Conservation (phyloP, 495 filamentous ascomycete genomes). For the Pyrenula massariospora region DNA sequence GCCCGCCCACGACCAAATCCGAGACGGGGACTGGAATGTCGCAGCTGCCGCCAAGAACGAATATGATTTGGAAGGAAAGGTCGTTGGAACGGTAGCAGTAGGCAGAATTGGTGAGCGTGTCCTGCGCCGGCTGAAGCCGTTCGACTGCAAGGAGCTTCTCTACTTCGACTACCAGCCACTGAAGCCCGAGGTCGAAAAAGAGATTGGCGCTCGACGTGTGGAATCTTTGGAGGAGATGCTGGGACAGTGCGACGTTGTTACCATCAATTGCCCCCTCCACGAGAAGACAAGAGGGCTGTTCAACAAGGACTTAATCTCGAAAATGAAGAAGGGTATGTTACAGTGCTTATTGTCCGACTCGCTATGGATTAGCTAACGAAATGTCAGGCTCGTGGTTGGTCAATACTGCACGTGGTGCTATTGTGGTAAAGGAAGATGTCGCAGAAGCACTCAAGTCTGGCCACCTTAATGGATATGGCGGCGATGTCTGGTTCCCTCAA, state of each 20-base stretch:
- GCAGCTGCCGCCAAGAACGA: slow-evolving; percentile 94
- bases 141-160: slow-evolving; percentile 98
- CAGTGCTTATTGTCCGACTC: neutral
- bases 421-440: slow-evolving; percentile 98
- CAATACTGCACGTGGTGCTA: slow-evolving; percentile 97
- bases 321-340: slow-evolving; percentile 88
- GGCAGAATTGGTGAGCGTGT: slow-evolving; percentile 98
- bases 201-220: slow-evolving; percentile 91
- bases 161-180: slow-evolving; percentile 99
- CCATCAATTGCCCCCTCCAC: slow-evolving; percentile 98
- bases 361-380: slow-evolving; percentile 5
- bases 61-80: slow-evolving; percentile 94
- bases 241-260: slow-evolving; percentile 92
- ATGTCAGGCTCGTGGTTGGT: slow-evolving; percentile 77
- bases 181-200: slow-evolving; percentile 73
- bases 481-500: slow-evolving; percentile 90
- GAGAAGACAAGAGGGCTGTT: slow-evolving; percentile 94
- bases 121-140: slow-evolving; percentile 83
- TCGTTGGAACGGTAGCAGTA: slow-evolving; percentile 94
- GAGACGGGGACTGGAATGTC: slow-evolving; percentile 85
- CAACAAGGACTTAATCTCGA: slow-evolving; percentile 98
- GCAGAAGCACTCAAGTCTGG: slow-evolving; percentile 85
- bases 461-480: slow-evolving; percentile 93
- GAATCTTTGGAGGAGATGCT: slow-evolving; percentile 87
- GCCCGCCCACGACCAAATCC: slow-evolving; percentile 89